phyloP scores from a whole-genome alignment of 1,284 basidiomycete genomes.

The Austroboletus novae-zelandiae region DNA sequence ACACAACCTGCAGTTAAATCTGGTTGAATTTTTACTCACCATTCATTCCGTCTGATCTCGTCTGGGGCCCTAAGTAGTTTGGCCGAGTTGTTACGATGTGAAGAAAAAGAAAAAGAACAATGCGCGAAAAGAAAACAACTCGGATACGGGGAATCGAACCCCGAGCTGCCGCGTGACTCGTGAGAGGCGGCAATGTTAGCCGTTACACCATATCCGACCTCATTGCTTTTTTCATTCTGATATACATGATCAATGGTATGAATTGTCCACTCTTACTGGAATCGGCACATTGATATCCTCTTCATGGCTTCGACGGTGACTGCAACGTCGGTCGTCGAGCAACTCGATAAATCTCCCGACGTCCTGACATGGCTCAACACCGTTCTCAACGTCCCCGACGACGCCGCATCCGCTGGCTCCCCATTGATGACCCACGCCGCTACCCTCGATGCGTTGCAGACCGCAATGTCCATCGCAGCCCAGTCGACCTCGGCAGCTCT shows the following conservation, averaged over 20 bases:
- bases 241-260: too few relatives aligned
- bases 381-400: slow-evolving; percentile 40
- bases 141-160: slow-evolving; percentile 60
- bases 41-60: too few relatives aligned
- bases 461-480: slow-evolving; percentile 75
- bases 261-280: too few relatives aligned
- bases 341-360: slow-evolving; percentile 44
- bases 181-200: slow-evolving; percentile 72
- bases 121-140: slow-evolving; percentile 24
- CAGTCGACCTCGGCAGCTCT: slow-evolving; percentile 84
- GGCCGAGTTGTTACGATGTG: too few relatives aligned
- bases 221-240: too few relatives aligned
- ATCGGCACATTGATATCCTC: neutral
- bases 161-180: slow-evolving; percentile 50
- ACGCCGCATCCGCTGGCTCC: slow-evolving; percentile 19
- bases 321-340: slow-evolving; percentile 28
- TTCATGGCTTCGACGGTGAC: slow-evolving; percentile 26
- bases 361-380: slow-evolving; percentile 68
- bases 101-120: too few relatives aligned
- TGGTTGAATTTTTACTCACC: too few relatives aligned
- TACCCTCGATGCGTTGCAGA: slow-evolving; percentile 43
- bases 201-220: slow-evolving; percentile 66
- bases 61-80: too few relatives aligned
- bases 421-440: slow-evolving; percentile 16
- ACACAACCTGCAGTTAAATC: too few relatives aligned